Conservation (phyloP, 371 early-diverging fungal genomes). For the Blastocladiella emersonii region DNA sequence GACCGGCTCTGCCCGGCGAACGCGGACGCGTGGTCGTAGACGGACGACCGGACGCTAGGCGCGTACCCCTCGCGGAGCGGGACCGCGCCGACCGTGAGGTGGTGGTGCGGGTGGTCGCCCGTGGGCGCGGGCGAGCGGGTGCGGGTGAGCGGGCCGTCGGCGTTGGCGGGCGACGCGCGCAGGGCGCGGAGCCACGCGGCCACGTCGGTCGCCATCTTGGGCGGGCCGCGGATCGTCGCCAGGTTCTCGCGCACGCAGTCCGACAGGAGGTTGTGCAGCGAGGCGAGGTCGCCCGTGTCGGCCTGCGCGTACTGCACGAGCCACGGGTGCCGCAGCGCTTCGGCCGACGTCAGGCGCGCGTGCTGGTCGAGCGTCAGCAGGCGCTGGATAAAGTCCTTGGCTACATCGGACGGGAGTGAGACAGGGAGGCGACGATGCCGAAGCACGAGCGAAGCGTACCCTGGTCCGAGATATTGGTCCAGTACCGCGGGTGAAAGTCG, state of each 20-base stretch:
- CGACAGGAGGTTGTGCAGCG: neutral
- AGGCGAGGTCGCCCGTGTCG: neutral
- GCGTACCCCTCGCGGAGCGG: no score
- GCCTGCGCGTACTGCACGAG: neutral
- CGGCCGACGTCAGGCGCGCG: slow-evolving; percentile 1
- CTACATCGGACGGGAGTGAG: no score
- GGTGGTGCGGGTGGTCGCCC: neutral
- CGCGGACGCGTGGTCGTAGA: no score
- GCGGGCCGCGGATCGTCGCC: neutral
- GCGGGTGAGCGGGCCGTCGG: no score
- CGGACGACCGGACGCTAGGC: no score
- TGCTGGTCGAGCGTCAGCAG: slow-evolving; percentile 5
- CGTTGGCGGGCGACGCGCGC: no score
- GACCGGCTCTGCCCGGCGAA: no score
- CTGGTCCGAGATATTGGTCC: slow-evolving; percentile 10
- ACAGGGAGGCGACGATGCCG: no score
- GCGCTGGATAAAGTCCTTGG: slow-evolving; percentile 10
- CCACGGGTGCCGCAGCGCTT: slow-evolving; percentile 9
- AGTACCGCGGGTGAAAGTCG: slow-evolving; percentile 9
- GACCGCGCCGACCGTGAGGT: no score
- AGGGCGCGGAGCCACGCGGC: neutral
- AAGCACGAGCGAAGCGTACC: neutral
- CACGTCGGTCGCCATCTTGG: neutral
- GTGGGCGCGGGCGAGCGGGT: neutral
- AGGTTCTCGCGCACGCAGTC: no score